Conservation (phyloP, 177 flowering plant species). For the Vitis hybrid region DNA sequence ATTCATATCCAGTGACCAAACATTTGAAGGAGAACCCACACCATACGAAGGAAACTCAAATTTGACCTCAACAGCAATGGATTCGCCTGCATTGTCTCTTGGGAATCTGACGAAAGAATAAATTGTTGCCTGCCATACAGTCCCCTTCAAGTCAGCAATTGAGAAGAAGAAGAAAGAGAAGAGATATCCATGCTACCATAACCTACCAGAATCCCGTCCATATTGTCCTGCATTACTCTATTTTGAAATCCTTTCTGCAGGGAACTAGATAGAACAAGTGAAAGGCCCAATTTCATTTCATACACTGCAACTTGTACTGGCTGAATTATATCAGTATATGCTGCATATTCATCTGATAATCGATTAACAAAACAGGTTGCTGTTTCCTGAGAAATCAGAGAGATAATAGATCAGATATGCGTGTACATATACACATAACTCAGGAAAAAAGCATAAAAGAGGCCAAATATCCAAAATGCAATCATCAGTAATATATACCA, state of each 20-base stretch:
- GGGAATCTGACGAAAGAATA: slow-evolving; percentile 76
- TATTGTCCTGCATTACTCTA: slow-evolving; percentile 30
- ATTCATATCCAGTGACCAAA: slow-evolving; percentile 29
- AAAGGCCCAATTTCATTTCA: slow-evolving; percentile 88
- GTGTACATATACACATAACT: too few species aligned
- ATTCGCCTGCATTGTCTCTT: slow-evolving; percentile 28
- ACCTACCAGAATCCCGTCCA: slow-evolving; percentile 50
- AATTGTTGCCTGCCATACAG: slow-evolving; percentile 47
- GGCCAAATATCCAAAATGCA: not conserved
- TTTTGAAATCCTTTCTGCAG: slow-evolving; percentile 34
- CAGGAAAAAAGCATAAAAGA: not conserved
- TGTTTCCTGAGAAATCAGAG: slow-evolving; percentile 49
- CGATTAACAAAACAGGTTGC: slow-evolving; percentile 57
- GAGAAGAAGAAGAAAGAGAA: not conserved
- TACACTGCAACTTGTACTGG: slow-evolving; percentile 89
- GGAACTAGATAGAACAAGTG: slow-evolving; percentile 52
- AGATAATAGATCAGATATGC: not conserved
- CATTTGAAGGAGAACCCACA: slow-evolving; percentile 19
- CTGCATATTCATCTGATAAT: slow-evolving; percentile 57
- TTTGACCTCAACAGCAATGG: slow-evolving; percentile 20
- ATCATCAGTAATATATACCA: not conserved
- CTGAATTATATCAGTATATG: slow-evolving; percentile 66
- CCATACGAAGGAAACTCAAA: slow-evolving; percentile 19
- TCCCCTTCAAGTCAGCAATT: slow-evolving; percentile 10
- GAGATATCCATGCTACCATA: slow-evolving; percentile 33